Percentiles rank a stretch among this genome's conserved stretches.
These are phyloP conservation scores for Globisporangium heterothallicum DNA, from an alignment of 352 stramenopile species.

Conservation along the genomic window DNA sequence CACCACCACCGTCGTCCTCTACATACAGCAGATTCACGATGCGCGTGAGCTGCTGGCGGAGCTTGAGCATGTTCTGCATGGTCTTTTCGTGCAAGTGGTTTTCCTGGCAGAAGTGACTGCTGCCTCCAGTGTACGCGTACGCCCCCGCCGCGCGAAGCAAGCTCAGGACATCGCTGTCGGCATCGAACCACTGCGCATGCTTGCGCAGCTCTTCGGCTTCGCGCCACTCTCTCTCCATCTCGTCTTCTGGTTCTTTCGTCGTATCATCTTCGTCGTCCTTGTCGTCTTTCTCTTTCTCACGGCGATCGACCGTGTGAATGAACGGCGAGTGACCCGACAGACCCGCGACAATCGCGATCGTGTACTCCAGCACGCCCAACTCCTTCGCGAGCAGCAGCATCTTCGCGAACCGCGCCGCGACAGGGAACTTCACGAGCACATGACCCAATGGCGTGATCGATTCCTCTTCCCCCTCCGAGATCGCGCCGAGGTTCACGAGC, in stretches of 20 bases:
- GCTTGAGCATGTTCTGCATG: conserved; percentile 85
- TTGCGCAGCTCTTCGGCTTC: conserved; percentile 68
- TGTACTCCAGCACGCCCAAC: conserved; percentile 68
- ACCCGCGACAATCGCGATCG: conserved; percentile 73
- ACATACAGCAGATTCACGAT: conserved; percentile 74
- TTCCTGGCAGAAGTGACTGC: conserved; percentile 55
- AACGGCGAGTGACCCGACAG: conserved; percentile 76
- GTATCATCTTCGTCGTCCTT: conserved; percentile 19
- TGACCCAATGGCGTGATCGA: conserved; percentile 78
- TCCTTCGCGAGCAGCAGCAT: conserved; percentile 85
- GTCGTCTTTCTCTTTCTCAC: conserved; percentile 39
- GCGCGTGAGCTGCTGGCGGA: conserved; percentile 75
- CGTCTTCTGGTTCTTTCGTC: conserved; percentile 38
- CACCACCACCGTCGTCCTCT: conserved; percentile 24
- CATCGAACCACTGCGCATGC: conserved; percentile 70
- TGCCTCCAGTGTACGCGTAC: conserved; percentile 68
- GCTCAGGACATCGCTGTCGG: conserved; percentile 79
- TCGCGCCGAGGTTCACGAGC: conserved; percentile 74
- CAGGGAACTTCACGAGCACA: conserved; percentile 82
- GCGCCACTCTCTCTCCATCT: conserved; percentile 70
- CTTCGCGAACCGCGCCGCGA: conserved; percentile 84
- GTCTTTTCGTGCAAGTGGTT: conserved; percentile 84
- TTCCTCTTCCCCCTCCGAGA: conserved; percentile 51
- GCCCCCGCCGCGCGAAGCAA: conserved; percentile 69
- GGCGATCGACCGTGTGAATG: conserved; percentile 51